These are phyloP conservation scores for Prunus persica DNA, from an alignment of 306 rosid genomes.

Conservation along the genomic window Prunus_persica_NCBIv2 NC_034012.1:10579001-10579500, in stretches of 20 bases:
- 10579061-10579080: background rate
- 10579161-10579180: background rate
- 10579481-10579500: background rate
- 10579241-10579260: background rate
- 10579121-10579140: constrained; percentile 1
- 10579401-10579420: background rate
- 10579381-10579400: background rate
- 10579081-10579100: background rate
- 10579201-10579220: background rate
- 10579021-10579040: background rate
- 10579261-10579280: background rate
- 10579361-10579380: background rate
- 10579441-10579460: background rate
- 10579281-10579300: background rate
- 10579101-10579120: constrained; percentile 3
- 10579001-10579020: background rate
- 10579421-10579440: background rate
- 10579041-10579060: constrained; percentile 5
- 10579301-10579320: background rate
- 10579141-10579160: background rate
- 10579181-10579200: background rate
- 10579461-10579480: background rate
- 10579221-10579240: constrained; percentile 2
- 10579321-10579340: background rate
- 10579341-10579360: background rate